phyloP scores from a whole-genome alignment of 2,329 filamentous ascomycete species.

The Capronia epimyces region DNA sequence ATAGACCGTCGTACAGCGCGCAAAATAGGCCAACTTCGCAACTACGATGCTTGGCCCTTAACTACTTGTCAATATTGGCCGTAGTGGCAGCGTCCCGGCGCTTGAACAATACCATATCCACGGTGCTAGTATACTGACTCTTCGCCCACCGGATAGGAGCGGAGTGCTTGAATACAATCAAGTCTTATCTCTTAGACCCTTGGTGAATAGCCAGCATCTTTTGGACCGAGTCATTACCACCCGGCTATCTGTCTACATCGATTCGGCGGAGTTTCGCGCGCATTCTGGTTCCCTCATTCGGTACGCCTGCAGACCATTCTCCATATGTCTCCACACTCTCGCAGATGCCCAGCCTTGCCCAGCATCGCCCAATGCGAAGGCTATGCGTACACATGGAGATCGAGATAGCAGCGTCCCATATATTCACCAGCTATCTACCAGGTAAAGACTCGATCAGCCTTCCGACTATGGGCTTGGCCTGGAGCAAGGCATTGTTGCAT shows the following conservation, averaged over 20 bases:
- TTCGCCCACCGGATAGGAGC: no score
- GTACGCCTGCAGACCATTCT: neutral
- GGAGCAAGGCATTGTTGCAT: neutral
- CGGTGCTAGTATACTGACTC: no score
- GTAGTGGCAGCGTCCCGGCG: neutral
- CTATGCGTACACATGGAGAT: neutral
- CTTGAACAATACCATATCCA: no score
- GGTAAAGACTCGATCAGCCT: neutral
- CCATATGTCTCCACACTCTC: conserved; percentile 1
- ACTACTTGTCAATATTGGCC: no score
- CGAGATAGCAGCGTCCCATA: neutral
- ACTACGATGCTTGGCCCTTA: no score
- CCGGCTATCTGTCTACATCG: neutral
- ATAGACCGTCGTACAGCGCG: no score
- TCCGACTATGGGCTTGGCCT: neutral
- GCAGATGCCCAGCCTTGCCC: conserved; percentile 12
- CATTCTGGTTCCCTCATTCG: neutral
- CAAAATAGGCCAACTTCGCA: no score
- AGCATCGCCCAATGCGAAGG: neutral
- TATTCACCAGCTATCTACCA: neutral
- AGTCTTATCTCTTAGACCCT: no score
- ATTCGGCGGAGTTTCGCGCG: neutral
- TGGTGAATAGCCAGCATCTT: neutral
- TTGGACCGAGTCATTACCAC: neutral
- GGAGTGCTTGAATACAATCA: no score